Conservation (phyloP, 805 yeast genomes). For the Candida maltosa region DNA sequence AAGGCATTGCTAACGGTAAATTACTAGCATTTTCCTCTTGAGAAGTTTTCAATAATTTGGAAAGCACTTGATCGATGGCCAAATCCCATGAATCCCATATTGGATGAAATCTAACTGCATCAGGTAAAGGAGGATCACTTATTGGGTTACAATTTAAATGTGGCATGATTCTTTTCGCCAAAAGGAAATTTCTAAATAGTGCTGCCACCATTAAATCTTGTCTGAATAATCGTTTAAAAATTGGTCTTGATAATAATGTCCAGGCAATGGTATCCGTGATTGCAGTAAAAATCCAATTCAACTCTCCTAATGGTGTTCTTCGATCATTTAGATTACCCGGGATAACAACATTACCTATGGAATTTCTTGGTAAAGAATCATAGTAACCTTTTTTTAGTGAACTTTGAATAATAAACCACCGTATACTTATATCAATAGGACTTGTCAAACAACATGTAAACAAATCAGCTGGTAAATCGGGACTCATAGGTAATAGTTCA, state of each 20-base stretch:
- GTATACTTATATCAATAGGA: constrained; percentile 90
- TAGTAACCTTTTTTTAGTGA: constrained; percentile 57
- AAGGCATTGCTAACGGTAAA: neutral
- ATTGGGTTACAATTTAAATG: constrained; percentile 90
- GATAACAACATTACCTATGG: constrained; percentile 59
- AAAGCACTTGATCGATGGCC: constrained; percentile 90
- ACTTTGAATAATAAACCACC: constrained; percentile 86
- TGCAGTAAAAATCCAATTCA: constrained; percentile 97
- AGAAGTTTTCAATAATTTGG: constrained; percentile 52
- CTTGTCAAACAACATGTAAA: constrained; percentile 94
- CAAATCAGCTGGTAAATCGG: constrained; percentile 91
- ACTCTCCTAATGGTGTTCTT: constrained; percentile 91
- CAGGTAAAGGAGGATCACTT: constrained; percentile 91
- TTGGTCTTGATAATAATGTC: constrained; percentile 83
- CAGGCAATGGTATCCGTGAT: constrained; percentile 98
- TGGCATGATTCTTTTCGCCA: constrained; percentile 94
- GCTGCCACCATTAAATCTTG: constrained; percentile 98
- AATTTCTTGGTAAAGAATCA: constrained; percentile 41
- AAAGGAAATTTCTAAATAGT: constrained; percentile 82
- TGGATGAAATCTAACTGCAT: constrained; percentile 71
- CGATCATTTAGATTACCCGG: constrained; percentile 93
- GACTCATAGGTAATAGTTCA: constrained; percentile 87
- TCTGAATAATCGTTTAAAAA: constrained; percentile 86
- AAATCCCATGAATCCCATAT: constrained; percentile 99
- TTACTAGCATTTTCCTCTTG: constrained; percentile 54